Percentiles rank a stretch among this genome's conserved stretches.
These are phyloP conservation scores for Pestalotiopsis sp. DNA, from an alignment of 2,329 filamentous ascomycete species.

Conservation along the genomic window DNA sequence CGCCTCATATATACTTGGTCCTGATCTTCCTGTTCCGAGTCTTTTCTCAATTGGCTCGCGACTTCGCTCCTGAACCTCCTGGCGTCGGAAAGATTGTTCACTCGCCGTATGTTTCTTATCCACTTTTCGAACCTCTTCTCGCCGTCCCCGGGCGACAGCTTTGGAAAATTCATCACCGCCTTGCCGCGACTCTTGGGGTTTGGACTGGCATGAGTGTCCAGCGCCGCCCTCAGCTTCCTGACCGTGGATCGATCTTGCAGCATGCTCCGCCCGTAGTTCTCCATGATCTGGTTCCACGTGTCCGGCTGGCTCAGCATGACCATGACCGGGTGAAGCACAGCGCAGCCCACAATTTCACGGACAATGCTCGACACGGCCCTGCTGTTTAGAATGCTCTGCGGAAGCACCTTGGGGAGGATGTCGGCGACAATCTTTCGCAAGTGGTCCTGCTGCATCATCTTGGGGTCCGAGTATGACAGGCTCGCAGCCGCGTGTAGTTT, in stretches of 20 bases:
- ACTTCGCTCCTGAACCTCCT: conserved; percentile 90
- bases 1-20: conserved; percentile 86
- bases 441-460: conserved; percentile 84
- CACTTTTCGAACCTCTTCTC: conserved; percentile 95
- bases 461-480: conserved; percentile 80
- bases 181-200: conserved; percentile 63
- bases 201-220: conserved; percentile 93
- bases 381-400: conserved; percentile 73
- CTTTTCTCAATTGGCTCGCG: conserved; percentile 85
- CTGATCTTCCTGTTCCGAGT: conserved; percentile 74
- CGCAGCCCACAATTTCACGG: conserved; percentile 88
- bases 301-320: conserved; percentile 85
- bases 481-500: conserved; percentile 85
- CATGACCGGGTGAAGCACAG: conserved; percentile 81
- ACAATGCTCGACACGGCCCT: conserved; percentile 78
- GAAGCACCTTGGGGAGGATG: conserved; percentile 74
- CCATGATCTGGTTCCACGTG: conserved; percentile 96
- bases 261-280: conserved; percentile 81
- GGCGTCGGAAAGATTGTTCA: conserved; percentile 90
- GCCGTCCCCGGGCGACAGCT: conserved; percentile 77
- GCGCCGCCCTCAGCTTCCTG: conserved; percentile 81
- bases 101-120: conserved; percentile 82
- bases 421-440: conserved; percentile 72
- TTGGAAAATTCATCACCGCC: conserved; percentile 67
- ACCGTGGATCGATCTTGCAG: conserved; percentile 96